Percentiles rank a stretch among this genome's conserved stretches.
Conservation (phyloP, 2,329 filamentous ascomycete genomes). For the Sporothrix dimorphospora region DNA sequence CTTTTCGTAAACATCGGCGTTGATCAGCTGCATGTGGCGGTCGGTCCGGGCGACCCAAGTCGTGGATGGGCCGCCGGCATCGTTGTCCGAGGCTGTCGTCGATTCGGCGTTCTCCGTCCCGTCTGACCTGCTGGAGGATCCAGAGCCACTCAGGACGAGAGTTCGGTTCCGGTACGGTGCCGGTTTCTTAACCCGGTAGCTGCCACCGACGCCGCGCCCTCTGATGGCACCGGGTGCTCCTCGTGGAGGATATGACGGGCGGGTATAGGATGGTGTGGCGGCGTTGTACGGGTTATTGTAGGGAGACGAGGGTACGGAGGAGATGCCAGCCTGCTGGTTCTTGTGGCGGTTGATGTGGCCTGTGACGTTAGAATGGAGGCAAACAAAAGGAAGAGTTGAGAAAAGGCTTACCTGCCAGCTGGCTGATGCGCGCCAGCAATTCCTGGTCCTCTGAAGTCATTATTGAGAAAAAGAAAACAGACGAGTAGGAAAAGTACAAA, state of each 20-base stretch:
- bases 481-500: neutral
- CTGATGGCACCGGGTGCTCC: neutral
- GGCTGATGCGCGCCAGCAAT: slow-evolving; percentile 57
- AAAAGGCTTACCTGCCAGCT: slow-evolving; percentile 49
- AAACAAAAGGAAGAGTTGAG: slow-evolving; percentile 24
- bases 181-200: slow-evolving; percentile 45
- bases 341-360: slow-evolving; percentile 82
- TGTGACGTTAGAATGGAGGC: slow-evolving; percentile 41
- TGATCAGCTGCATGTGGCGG: slow-evolving; percentile 81
- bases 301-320: slow-evolving; percentile 33
- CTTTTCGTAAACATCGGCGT: slow-evolving; percentile 75
- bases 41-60: slow-evolving; percentile 74
- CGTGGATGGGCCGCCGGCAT: neutral
- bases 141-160: slow-evolving; percentile 63
- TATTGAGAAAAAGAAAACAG: neutral
- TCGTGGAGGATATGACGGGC: slow-evolving; percentile 40
- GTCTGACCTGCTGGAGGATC: slow-evolving; percentile 36
- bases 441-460: slow-evolving; percentile 57
- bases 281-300: slow-evolving; percentile 34
- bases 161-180: slow-evolving; percentile 54
- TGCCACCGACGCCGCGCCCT: slow-evolving; percentile 33
- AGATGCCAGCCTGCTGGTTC: slow-evolving; percentile 57
- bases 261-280: slow-evolving; percentile 30
- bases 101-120: slow-evolving; percentile 35
- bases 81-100: slow-evolving; percentile 41